These are phyloP conservation scores for Pleurotus giganteus DNA, from an alignment of 768 basidiomycete genomes.

Conservation along the genomic window DNA sequence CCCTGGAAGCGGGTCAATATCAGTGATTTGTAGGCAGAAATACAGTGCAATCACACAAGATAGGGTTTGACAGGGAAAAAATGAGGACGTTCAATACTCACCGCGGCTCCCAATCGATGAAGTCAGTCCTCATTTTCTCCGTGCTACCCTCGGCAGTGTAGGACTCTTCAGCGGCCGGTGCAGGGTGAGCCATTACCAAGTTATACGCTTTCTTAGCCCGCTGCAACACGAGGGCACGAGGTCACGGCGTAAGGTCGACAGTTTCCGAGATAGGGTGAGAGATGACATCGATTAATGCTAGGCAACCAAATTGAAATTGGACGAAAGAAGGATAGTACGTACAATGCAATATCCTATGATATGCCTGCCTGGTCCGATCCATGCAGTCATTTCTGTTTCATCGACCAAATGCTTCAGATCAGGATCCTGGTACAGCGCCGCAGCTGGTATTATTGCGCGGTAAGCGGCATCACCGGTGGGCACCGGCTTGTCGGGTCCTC, in stretches of 20 bases:
- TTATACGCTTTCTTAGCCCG: slow-evolving; percentile 42
- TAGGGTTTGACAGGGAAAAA: neutral
- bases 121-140: slow-evolving; percentile 46
- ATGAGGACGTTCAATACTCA: slow-evolving; percentile 18
- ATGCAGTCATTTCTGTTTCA: slow-evolving; percentile 47
- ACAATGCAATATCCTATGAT: slow-evolving; percentile 37
- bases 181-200: slow-evolving; percentile 42
- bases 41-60: neutral
- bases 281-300: neutral
- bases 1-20: slow-evolving; percentile 19
- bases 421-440: slow-evolving; percentile 45
- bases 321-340: slow-evolving; percentile 14
- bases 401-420: slow-evolving; percentile 52
- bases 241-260: neutral
- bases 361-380: slow-evolving; percentile 54
- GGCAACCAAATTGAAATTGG: neutral
- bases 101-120: slow-evolving; percentile 48
- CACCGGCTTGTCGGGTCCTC: slow-evolving; percentile 40
- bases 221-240: slow-evolving; percentile 15
- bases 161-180: slow-evolving; percentile 37
- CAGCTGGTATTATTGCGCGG: slow-evolving; percentile 48
- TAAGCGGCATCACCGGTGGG: slow-evolving; percentile 67
- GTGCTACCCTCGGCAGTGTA: slow-evolving; percentile 41
- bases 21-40: neutral
- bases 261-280: slow-evolving; percentile 1